Evolutionary conservation across 1,284 basidiomycete genomes (phyloP), one percentile per base, ranked within the genome.

Genomic region (Pascua sp.): DNA sequence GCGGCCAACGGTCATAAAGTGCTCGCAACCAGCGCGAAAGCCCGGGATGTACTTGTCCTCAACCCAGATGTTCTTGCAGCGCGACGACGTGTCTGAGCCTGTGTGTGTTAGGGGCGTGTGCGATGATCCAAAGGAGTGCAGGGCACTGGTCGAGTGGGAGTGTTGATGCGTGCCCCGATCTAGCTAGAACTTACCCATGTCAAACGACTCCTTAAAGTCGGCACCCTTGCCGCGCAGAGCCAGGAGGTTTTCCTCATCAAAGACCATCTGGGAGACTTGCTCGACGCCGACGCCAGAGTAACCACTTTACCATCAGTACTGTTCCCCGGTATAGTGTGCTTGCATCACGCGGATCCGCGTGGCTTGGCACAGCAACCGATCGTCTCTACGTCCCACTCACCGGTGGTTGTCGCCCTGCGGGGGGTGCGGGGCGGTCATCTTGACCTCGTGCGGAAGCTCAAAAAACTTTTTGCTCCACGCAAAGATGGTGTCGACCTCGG

Each of bases 171-270:
- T n/a, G 11, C 11, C n/a, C 4, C 4, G 24, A 32, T 32, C 24
- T 32, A 32, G 24, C n/a, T n/a, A n/a, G n/a, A n/a, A 57, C 64
- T 49, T 16, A 32, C 84, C 83, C 44, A 78, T 78, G 53, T 85
- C 84, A 61, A 82, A 85, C 56, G 79, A 83, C 67, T 85, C 84
- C 65, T 84, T 84, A 46, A 80, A 76, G 62, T 84, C 83, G 2
- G 80, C 78, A 5, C 76, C 73, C 37, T 77, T 76, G 15, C 65
- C 64, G 11, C 79, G 73, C 10, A 77, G 64, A 24, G 75, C 67
- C 7, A 70, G 72, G 5, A 80, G 62, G 45, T 79, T 78, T 4
- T 75, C 69, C 0, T 73, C 68, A 47, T 67, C 67, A 42, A 65
- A 65, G 5, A 68, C 65, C 65, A 69, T 67, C 57, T 67, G 67